A percentile compares a stretch with the other conserved stretches of the same genome.
Conservation (phyloP, 208 protist genomes). For the Leishmania martiniquensis region DNA sequence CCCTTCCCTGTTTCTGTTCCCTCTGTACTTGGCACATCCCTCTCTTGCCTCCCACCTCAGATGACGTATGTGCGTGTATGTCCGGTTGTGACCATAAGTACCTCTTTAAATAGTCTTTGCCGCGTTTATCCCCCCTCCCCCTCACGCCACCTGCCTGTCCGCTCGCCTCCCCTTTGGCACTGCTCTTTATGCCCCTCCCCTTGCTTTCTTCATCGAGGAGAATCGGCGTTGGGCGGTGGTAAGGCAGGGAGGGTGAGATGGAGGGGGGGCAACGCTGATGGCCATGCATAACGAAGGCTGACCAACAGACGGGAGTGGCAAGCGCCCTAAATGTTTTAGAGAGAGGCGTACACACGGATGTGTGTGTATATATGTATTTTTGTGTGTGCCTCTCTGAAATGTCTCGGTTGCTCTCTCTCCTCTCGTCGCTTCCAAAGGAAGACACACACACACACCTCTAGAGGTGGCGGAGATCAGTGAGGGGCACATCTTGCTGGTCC, state of each 20-base stretch:
- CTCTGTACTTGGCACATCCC: background rate
- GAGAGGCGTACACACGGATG: background rate
- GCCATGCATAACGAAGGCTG: background rate
- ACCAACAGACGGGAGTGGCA: background rate
- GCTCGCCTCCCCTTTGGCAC: background rate
- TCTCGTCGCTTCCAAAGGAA: background rate
- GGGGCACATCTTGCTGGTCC: background rate
- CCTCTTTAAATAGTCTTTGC: background rate
- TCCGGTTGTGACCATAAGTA: conserved; percentile 13
- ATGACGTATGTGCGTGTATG: conserved; percentile 20
- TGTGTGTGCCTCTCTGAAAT: background rate
- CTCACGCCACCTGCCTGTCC: background rate
- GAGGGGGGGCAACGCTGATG: background rate
- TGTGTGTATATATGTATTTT: background rate
- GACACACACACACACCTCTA: background rate
- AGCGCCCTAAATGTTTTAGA: background rate
- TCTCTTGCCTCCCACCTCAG: background rate
- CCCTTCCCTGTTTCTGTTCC: background rate
- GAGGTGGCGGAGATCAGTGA: background rate
- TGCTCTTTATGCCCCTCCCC: background rate
- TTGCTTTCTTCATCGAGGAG: background rate
- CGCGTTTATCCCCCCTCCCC: background rate
- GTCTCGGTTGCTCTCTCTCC: background rate
- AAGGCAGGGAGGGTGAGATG: background rate
- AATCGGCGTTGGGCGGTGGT: background rate